Conservation (phyloP, 2,329 filamentous ascomycete species). For the Exophiala viscosa region DNA sequence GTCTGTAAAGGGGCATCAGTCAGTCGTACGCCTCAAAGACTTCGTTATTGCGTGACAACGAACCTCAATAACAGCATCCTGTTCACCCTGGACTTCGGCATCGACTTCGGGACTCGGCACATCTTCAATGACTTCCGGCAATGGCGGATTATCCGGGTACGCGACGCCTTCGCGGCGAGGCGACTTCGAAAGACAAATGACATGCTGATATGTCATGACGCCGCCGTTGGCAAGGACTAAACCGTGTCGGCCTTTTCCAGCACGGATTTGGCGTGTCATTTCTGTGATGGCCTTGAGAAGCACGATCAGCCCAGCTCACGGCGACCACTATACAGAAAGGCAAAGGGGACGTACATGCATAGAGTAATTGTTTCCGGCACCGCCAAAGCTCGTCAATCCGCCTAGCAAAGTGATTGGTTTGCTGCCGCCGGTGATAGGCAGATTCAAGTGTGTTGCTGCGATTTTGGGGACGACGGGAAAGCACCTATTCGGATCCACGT, state of each 20-base stretch:
- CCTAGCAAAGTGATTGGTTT: constrained; percentile 61
- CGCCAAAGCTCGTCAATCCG: constrained; percentile 65
- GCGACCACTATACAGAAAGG: no score
- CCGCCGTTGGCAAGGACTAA: constrained; percentile 65
- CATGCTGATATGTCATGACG: constrained; percentile 62
- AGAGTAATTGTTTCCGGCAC: constrained; percentile 68
- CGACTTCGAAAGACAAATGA: constrained; percentile 53
- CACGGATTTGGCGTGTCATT: constrained; percentile 53
- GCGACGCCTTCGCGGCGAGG: constrained; percentile 36
- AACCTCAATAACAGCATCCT: constrained; percentile 52
- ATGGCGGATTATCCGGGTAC: constrained; percentile 49
- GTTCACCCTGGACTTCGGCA: constrained; percentile 44
- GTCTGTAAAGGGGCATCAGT: constrained; percentile 43
- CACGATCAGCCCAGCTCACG: neutral
- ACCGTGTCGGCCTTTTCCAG: constrained; percentile 46
- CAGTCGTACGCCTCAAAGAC: neutral
- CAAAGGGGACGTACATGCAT: constrained; percentile 54
- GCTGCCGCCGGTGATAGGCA: constrained; percentile 44
- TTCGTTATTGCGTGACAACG: neutral
- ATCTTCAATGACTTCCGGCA: constrained; percentile 44
- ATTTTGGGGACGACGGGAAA: constrained; percentile 68
- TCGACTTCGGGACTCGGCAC: constrained; percentile 40
- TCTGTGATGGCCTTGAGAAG: constrained; percentile 48
- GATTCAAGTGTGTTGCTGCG: constrained; percentile 57
- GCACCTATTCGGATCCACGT: constrained; percentile 44